Evolutionary conservation across 2,329 filamentous ascomycete species (phyloP), one percentile per base, ranked within the genome.

Genomic region (Rhytidhysteron rufulum): DNA sequence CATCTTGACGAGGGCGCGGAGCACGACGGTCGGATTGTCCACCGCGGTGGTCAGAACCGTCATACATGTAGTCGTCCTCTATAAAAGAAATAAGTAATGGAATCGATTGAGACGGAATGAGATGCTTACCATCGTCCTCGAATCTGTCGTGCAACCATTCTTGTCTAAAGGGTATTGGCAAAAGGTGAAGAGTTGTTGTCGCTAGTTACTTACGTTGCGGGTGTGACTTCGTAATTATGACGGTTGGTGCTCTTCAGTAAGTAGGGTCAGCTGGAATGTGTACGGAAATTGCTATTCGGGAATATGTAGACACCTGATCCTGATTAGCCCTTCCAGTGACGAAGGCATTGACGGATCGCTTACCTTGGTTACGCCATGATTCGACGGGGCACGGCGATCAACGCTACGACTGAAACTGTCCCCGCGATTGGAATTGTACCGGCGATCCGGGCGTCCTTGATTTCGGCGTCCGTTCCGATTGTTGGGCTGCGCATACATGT

Each of bases 71-170:
- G 43, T 22, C 43, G 40, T 13, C 22, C 5, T 17, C 20, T 45
- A 34, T 36, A 48, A 37, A 39, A 27, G 21, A 41, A 44, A 49
- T 53, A 59, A 53, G 50, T 37, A 34, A 51, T 29, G 20, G 13
- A 24, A 21, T 22, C 37, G 37, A 31, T 30, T n/a, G n/a, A n/a
- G n/a, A n/a, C n/a, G n/a, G n/a, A n/a, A n/a, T n/a, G n/a, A n/a
- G n/a, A 42, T 41, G 44, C 34, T 45, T 41, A 17, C 19, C 22
- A 63, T 83, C 78, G 58, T 88, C 86, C 65, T 93, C 86, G 63
- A 82, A 95, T 62, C 83, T 86, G 70, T 95, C 88, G 65, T 96
- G 90, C 54, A 95, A 88, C 90, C 90, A 96, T 74, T 95, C 89
- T 60, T 88, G 88, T 48, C 31, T 35, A 24, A n/a, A n/a, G n/a